A percentile compares a stretch with the other conserved stretches of the same genome.
Evolutionary conservation across 768 basidiomycete species (phyloP).

Genomic region (Tylopilus sp.): DNA sequence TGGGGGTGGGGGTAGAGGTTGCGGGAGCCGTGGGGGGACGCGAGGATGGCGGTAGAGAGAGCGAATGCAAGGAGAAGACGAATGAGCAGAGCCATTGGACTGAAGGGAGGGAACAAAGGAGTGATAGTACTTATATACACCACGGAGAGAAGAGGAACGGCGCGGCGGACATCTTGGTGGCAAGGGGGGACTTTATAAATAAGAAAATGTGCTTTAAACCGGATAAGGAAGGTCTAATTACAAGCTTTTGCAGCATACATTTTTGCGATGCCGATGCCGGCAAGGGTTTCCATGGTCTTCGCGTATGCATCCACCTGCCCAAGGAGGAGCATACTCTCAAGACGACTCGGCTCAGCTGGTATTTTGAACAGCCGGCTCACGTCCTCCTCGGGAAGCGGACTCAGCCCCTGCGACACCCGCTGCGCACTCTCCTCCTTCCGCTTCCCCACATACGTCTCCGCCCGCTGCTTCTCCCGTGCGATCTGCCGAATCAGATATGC

Average conservation of each 20-base stretch:
- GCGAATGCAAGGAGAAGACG: constrained; percentile 40
- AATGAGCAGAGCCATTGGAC: constrained; percentile 34
- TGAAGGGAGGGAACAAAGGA: not conserved
- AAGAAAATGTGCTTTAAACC: not conserved
- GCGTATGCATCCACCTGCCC: constrained; percentile 88
- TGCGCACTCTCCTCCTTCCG: constrained; percentile 84
- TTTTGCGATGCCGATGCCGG: constrained; percentile 66
- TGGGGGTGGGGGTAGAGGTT: constrained; percentile 21
- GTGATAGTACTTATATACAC: not conserved
- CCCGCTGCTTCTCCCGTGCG: constrained; percentile 74
- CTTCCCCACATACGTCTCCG: constrained; percentile 77
- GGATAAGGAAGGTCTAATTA: not conserved
- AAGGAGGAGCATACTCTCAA: constrained; percentile 82
- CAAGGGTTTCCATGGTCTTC: constrained; percentile 66
- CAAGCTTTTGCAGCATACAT: constrained; percentile 66
- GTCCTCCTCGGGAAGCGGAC: constrained; percentile 86
- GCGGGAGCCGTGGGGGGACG: constrained; percentile 38
- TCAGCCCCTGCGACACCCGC: constrained; percentile 77
- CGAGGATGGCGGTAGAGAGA: constrained; percentile 35
- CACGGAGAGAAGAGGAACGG: not conserved
- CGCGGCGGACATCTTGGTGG: not conserved
- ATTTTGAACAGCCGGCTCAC: constrained; percentile 83
- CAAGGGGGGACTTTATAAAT: not conserved
- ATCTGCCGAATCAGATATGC: constrained; percentile 88
- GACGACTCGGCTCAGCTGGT: constrained; percentile 80